Evolutionary conservation across 2,329 filamentous ascomycete species (phyloP).

Genomic region (Sporothrix curviconia): DNA sequence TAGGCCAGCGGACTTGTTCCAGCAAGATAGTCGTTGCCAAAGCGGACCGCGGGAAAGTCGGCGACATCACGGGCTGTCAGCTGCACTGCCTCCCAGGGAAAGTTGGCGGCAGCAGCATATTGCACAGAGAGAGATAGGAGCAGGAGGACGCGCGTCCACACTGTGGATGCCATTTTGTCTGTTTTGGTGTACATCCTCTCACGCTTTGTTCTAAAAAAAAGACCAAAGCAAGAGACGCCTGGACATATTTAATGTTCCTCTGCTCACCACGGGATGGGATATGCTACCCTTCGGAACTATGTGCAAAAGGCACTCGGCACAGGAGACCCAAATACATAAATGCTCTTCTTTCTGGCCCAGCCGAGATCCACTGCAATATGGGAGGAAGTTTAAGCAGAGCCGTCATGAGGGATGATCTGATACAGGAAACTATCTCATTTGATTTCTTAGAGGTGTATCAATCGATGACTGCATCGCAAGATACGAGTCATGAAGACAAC

Average conservation of each 20-base stretch:
- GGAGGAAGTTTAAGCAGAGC: neutral
- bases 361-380: neutral
- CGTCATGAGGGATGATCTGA: neutral
- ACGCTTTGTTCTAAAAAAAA: neutral
- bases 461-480: neutral
- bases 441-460: no score
- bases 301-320: neutral
- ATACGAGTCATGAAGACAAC: neutral
- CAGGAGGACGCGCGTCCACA: neutral
- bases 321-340: neutral
- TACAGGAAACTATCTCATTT: neutral
- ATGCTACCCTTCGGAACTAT: neutral
- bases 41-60: slow-evolving; percentile 13
- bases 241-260: neutral
- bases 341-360: no score
- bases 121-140: neutral
- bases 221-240: neutral
- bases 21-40: neutral
- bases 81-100: slow-evolving; percentile 13
- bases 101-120: neutral
- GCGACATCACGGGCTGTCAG: slow-evolving; percentile 6
- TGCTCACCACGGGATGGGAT: neutral
- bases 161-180: neutral
- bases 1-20: neutral
- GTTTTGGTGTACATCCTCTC: no score